These are phyloP conservation scores for Penicillium sp. DNA, from an alignment of 2,329 filamentous ascomycete species.

Conservation along the genomic window DNA sequence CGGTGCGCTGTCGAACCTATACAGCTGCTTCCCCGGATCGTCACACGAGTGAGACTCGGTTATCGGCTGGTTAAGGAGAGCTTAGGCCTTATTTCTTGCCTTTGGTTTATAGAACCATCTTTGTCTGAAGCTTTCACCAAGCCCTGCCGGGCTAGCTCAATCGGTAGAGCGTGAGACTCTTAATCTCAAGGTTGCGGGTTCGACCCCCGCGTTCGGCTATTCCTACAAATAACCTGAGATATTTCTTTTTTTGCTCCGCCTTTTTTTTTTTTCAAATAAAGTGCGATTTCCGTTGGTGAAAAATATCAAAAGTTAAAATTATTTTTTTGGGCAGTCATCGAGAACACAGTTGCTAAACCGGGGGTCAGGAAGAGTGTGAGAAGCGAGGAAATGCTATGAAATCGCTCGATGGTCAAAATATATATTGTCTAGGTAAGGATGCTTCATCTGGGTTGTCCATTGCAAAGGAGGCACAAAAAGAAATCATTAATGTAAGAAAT, in stretches of 20 bases:
- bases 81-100: not conserved
- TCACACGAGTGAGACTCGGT: not conserved
- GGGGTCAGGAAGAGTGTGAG: no score
- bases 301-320: no score
- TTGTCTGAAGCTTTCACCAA: constrained; percentile 1
- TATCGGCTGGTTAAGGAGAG: not conserved
- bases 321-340: no score
- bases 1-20: not conserved
- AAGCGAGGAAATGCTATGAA: no score
- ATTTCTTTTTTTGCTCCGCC: not conserved
- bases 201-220: constrained; percentile 43
- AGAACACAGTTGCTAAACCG: no score
- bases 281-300: not conserved
- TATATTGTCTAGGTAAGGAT: no score
- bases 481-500: not conserved
- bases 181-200: constrained; percentile 46
- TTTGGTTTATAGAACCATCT: not conserved
- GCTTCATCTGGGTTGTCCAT: no score
- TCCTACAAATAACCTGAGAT: constrained; percentile 20
- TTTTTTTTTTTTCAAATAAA: no score
- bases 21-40: not conserved
- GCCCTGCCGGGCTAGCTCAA: constrained; percentile 49
- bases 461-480: not conserved
- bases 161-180: constrained; percentile 53
- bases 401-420: no score